A percentile compares a stretch with the other conserved stretches of the same genome.
Evolutionary conservation across 345 rosid genomes (phyloP).

Genomic region (Populus euphratica): DNA sequence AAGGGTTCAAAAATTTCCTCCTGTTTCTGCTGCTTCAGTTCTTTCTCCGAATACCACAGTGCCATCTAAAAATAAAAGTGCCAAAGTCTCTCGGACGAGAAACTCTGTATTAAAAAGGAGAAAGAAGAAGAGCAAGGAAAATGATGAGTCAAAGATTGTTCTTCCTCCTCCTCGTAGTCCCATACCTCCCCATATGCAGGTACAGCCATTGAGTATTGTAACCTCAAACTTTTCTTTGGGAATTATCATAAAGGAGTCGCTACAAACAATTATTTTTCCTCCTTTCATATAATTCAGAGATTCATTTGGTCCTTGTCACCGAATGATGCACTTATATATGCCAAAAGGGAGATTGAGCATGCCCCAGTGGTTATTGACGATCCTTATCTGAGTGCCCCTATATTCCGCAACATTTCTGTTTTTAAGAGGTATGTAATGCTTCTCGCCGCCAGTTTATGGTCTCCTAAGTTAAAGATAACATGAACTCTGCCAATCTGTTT

Average conservation of each 20-base stretch:
- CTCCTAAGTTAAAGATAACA: not conserved
- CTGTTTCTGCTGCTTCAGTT: conserved; percentile 25
- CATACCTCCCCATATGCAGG: conserved; percentile 45
- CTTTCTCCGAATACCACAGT: conserved; percentile 33
- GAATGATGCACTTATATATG: conserved; percentile 56
- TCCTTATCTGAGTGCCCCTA: conserved; percentile 48
- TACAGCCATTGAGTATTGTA: conserved; percentile 19
- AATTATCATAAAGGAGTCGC: not conserved
- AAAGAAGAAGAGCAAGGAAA: conserved; percentile 27
- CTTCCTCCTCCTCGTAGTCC: conserved; percentile 36
- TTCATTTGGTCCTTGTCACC: conserved; percentile 56
- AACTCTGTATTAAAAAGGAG: conserved; percentile 20
- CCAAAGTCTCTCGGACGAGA: conserved; percentile 1
- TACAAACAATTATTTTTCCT: not conserved
- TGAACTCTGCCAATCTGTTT: not conserved
- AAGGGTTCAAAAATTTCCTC: conserved; percentile 28
- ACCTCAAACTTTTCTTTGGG: not conserved
- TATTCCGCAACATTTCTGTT: conserved; percentile 62
- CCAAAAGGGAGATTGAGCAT: conserved; percentile 58
- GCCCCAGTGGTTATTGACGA: conserved; percentile 43
- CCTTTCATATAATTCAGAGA: conserved; percentile 39
- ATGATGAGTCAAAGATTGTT: conserved; percentile 24
- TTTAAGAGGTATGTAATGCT: conserved; percentile 54
- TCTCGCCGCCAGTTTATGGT: not conserved
- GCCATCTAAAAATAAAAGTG: conserved; percentile 14